Conservation (phyloP, 371 early-diverging fungal species). For the Mortierella sp. region DNA sequence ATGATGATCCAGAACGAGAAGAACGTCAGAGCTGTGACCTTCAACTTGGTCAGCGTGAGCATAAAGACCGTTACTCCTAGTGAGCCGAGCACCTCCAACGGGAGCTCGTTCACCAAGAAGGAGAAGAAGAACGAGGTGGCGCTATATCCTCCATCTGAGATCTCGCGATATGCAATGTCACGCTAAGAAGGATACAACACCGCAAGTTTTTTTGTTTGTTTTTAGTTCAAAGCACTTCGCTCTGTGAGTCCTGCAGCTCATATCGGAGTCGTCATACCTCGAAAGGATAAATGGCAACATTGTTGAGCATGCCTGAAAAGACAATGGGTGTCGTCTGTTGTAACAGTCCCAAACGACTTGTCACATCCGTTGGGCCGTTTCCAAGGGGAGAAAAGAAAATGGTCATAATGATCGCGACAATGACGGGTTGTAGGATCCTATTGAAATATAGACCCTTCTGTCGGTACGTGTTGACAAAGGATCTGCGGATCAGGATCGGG, state of each 20-base stretch:
- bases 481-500: slow-evolving; percentile 36
- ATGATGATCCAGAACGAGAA: slow-evolving; percentile 51
- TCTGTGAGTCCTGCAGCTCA: no score
- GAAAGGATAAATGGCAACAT: slow-evolving; percentile 49
- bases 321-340: slow-evolving; percentile 46
- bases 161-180: slow-evolving; percentile 47
- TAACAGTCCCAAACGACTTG: slow-evolving; percentile 42
- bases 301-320: slow-evolving; percentile 52
- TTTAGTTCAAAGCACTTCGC: no score
- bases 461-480: slow-evolving; percentile 48
- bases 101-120: slow-evolving; percentile 45
- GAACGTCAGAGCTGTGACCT: slow-evolving; percentile 40
- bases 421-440: slow-evolving; percentile 23
- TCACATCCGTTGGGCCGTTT: slow-evolving; percentile 18
- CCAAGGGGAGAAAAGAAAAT: slow-evolving; percentile 46
- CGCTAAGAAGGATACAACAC: slow-evolving; percentile 16
- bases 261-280: no score
- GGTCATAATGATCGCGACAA: slow-evolving; percentile 32
- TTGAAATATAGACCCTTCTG: slow-evolving; percentile 50
- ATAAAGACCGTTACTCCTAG: slow-evolving; percentile 44
- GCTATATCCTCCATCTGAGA: slow-evolving; percentile 50
- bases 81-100: slow-evolving; percentile 37
- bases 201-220: no score
- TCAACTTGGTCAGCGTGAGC: slow-evolving; percentile 33
- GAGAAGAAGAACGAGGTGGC: slow-evolving; percentile 42